These are phyloP conservation scores for Crinitomyces ghanaensis DNA, from an alignment of 805 yeast genomes.

Conservation along the genomic window DNA sequence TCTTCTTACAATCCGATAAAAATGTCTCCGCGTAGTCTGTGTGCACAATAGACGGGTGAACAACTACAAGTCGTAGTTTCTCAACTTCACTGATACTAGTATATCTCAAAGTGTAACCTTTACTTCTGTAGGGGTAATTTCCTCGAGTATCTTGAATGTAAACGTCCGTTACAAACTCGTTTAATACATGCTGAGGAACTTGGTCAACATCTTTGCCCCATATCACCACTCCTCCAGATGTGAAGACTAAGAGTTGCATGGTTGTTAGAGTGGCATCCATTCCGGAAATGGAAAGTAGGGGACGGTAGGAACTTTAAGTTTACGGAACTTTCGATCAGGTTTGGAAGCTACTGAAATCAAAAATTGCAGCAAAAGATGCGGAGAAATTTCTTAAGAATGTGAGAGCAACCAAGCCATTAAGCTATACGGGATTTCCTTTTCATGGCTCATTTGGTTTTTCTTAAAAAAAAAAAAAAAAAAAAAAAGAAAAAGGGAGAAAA, in stretches of 20 bases:
- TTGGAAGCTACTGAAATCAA: no score
- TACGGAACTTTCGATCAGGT: no score
- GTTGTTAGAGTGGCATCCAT: no score
- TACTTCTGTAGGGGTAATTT: constrained; percentile 24
- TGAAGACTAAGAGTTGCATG: constrained; percentile 38
- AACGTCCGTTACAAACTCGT: constrained; percentile 38
- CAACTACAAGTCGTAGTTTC: constrained; percentile 30
- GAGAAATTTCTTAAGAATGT: no score
- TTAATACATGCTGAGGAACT: constrained; percentile 33
- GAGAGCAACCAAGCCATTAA: no score
- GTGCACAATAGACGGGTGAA: constrained; percentile 27
- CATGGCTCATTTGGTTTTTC: no score
- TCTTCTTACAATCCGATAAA: constrained; percentile 22
- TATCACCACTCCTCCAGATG: constrained; percentile 41
- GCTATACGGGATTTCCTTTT: no score
- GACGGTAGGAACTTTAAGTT: no score
- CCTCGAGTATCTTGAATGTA: constrained; percentile 29
- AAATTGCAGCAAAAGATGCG: no score
- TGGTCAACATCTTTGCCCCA: constrained; percentile 35
- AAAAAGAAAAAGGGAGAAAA: no score
- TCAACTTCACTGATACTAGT: constrained; percentile 32
- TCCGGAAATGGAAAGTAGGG: no score
- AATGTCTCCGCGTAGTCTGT: constrained; percentile 24
- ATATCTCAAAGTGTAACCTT: constrained; percentile 37
- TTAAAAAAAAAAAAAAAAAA: no score